Percentiles rank a stretch among this genome's conserved stretches.
Conservation (phyloP, 768 basidiomycete species). For the Amanita fuliginea region DNA sequence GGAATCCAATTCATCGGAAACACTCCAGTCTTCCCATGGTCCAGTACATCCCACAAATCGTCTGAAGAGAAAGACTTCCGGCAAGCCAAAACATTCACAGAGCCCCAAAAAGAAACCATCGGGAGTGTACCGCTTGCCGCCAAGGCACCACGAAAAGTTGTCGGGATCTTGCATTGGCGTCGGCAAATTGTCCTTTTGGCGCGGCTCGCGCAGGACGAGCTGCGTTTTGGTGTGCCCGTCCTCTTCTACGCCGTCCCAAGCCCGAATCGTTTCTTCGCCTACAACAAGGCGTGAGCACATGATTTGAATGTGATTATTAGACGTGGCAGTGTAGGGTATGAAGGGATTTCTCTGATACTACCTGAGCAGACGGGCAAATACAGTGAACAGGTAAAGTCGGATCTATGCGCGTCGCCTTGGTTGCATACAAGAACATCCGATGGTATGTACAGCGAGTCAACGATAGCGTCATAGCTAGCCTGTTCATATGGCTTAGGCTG, state of each 20-base stretch:
- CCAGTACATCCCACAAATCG: conserved; percentile 1
- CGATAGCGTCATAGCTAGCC: background rate
- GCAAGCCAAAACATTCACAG: conserved; percentile 1
- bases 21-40: background rate
- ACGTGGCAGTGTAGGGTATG: background rate
- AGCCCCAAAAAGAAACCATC: conserved; percentile 1
- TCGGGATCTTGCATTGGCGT: background rate
- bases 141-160: conserved; percentile 4
- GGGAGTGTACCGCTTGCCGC: background rate
- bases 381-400: background rate
- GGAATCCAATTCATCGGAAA: background rate
- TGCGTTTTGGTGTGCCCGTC: background rate
- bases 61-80: background rate
- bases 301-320: background rate
- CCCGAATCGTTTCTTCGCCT: background rate
- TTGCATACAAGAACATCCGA: background rate
- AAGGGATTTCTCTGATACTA: background rate
- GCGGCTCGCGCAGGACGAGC: background rate
- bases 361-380: background rate
- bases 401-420: background rate
- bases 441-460: too few species aligned
- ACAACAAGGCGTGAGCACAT: background rate
- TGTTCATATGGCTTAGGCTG: background rate
- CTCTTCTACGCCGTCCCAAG: background rate
- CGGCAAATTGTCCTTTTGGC: too few species aligned